phyloP scores from a whole-genome alignment of 2,329 filamentous ascomycete genomes.

The Pyricularia grisea region DNA sequence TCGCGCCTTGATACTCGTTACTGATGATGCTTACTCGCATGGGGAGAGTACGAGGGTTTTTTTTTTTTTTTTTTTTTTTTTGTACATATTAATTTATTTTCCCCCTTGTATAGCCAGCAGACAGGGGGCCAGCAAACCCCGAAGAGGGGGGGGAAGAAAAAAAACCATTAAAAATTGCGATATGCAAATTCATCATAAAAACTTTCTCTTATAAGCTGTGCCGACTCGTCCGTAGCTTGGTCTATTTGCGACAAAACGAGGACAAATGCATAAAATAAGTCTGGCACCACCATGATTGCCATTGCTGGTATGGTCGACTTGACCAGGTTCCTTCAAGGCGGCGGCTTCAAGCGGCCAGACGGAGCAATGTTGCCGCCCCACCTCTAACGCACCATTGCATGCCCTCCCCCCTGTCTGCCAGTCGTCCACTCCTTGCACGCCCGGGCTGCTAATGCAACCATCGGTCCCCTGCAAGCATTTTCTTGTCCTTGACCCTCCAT shows the following conservation, averaged over 20 bases:
- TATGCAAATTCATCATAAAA: not conserved
- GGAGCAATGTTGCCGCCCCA: no score
- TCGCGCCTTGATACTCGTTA: not conserved
- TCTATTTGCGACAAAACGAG: not conserved
- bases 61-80: not conserved
- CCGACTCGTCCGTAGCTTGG: not conserved
- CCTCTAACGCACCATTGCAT: not conserved
- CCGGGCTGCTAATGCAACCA: not conserved
- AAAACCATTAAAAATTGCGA: not conserved
- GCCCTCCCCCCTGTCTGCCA: not conserved
- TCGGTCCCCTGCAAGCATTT: not conserved
- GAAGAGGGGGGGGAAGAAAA: not conserved
- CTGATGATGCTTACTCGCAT: not conserved
- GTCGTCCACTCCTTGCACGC: not conserved
- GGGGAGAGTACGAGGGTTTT: not conserved
- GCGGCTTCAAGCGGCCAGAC: no score
- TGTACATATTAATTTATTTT: no score
- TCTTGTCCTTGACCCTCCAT: not conserved
- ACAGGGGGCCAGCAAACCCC: no score
- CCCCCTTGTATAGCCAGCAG: no score
- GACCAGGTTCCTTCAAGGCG: no score
- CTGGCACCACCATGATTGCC: not conserved
- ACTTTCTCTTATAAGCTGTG: not conserved
- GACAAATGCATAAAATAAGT: not conserved
- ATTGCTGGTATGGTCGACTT: no score